Conservation (phyloP, 768 basidiomycete species). For the Leccinum olivaceopallidum region DNA sequence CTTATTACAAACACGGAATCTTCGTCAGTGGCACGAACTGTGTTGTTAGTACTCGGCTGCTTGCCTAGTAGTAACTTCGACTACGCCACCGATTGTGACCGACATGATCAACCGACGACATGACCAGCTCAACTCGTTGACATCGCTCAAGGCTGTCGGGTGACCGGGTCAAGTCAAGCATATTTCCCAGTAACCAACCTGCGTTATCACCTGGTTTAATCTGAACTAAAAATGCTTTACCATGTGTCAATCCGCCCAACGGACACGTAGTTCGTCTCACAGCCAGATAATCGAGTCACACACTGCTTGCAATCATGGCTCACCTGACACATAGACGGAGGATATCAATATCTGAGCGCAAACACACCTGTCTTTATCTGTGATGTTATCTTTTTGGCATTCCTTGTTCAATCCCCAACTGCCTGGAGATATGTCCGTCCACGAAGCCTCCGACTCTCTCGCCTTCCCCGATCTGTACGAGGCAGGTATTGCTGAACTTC, state of each 20-base stretch:
- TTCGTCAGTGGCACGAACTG: too few relatives aligned
- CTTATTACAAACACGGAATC: too few relatives aligned
- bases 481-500: constrained; percentile 56
- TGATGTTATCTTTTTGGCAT: constrained; percentile 7
- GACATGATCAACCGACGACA: too few relatives aligned
- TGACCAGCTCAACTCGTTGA: too few relatives aligned
- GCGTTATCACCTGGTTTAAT: neutral
- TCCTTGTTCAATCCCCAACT: constrained; percentile 8
- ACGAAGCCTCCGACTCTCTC: neutral
- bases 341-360: constrained; percentile 1
- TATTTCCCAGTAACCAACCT: neutral
- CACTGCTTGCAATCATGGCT: neutral
- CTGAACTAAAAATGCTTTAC: neutral
- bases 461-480: constrained; percentile 62
- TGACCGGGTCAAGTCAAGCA: too few relatives aligned
- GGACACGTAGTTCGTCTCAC: neutral
- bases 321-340: neutral
- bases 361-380: neutral
- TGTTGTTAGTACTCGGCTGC: too few relatives aligned
- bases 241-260: neutral
- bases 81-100: too few relatives aligned
- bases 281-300: neutral
- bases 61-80: too few relatives aligned
- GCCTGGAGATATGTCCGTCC: constrained; percentile 16
- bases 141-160: too few relatives aligned